Conservation (phyloP, 2,329 filamentous ascomycete species). For the Penicillium sp. region DNA sequence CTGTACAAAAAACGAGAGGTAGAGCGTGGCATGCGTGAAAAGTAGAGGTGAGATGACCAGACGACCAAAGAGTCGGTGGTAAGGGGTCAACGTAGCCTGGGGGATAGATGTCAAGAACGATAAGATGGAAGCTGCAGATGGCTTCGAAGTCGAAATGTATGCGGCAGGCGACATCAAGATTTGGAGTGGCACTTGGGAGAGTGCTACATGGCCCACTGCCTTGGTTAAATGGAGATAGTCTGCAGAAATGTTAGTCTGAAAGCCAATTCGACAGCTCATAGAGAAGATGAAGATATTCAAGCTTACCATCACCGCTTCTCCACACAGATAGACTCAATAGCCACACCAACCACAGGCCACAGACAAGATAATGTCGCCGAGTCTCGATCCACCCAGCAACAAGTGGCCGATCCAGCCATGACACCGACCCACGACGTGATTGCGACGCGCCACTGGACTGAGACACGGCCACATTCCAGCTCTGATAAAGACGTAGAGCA, state of each 20-base stretch:
- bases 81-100: conserved; percentile 51
- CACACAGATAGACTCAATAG: conserved; percentile 47
- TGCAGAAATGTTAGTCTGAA: conserved; percentile 24
- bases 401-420: conserved; percentile 46
- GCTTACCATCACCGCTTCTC: conserved; percentile 51
- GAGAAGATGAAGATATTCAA: neutral
- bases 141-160: conserved; percentile 42
- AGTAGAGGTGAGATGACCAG: conserved; percentile 49
- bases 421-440: conserved; percentile 12
- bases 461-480: conserved; percentile 5
- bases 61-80: conserved; percentile 55
- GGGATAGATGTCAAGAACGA: conserved; percentile 49
- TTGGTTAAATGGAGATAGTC: conserved; percentile 61
- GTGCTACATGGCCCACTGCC: conserved; percentile 53
- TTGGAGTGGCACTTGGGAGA: conserved; percentile 56
- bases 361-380: conserved; percentile 47
- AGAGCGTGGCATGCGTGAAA: conserved; percentile 49
- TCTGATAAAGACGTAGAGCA: conserved; percentile 32
- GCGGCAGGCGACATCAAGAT: conserved; percentile 48
- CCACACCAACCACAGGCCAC: conserved; percentile 48
- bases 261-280: no score
- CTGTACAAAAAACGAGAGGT: conserved; percentile 53
- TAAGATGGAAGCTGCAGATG: conserved; percentile 44
- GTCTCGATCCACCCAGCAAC: conserved; percentile 44
- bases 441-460: conserved; percentile 4